Percentiles rank a stretch among this genome's conserved stretches.
Evolutionary conservation across 192 early-diverging fungal genomes (phyloP).

Genomic region (Backusella tuberculispora): DNA sequence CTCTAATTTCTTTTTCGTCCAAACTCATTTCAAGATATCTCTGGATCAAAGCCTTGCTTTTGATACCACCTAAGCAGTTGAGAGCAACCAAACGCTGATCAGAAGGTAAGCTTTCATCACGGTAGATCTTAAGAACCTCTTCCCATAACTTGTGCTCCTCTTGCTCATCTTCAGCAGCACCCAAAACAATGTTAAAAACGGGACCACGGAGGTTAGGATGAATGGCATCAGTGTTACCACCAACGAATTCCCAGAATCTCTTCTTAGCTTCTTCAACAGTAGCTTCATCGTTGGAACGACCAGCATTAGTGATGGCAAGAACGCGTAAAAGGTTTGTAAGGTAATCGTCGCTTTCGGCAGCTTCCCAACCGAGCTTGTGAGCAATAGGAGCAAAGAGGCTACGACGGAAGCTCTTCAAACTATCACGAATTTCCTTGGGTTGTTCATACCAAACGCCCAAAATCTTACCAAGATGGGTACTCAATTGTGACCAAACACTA

Average conservation of each 20-base stretch:
- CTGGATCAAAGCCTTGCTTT: slow-evolving; percentile 58
- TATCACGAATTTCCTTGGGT: slow-evolving; percentile 59
- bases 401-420: slow-evolving; percentile 69
- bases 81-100: slow-evolving; percentile 76
- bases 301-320: slow-evolving; percentile 75
- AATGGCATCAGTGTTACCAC: slow-evolving; percentile 69
- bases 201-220: slow-evolving; percentile 74
- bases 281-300: slow-evolving; percentile 62
- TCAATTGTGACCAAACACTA: slow-evolving; percentile 72
- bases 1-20: slow-evolving; percentile 64
- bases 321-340: slow-evolving; percentile 75
- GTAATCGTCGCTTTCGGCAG: slow-evolving; percentile 70
- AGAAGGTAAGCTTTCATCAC: slow-evolving; percentile 56
- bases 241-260: slow-evolving; percentile 71
- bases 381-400: slow-evolving; percentile 77
- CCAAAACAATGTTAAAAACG: slow-evolving; percentile 75
- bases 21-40: slow-evolving; percentile 65
- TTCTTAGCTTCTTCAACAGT: slow-evolving; percentile 68
- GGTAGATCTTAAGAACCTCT: slow-evolving; percentile 64
- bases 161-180: slow-evolving; percentile 59
- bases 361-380: slow-evolving; percentile 79
- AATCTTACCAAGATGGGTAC: slow-evolving; percentile 59
- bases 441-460: slow-evolving; percentile 70
- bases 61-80: slow-evolving; percentile 59
- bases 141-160: slow-evolving; percentile 54